Evolutionary conservation across 306 rosid species (phyloP).

Genomic region (Vicia faba): DNA sequence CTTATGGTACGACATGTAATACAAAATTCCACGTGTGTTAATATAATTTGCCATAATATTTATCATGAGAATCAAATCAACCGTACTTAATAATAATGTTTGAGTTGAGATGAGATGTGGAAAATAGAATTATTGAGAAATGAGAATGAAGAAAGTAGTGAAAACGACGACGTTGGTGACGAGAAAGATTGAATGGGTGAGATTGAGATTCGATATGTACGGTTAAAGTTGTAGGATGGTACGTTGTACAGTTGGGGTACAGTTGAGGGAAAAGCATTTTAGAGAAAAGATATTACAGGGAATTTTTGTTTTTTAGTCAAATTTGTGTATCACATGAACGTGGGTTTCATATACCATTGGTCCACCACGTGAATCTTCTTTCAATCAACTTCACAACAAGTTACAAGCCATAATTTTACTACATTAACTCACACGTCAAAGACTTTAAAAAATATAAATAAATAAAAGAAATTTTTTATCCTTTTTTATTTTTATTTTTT

Average conservation of each 20-base stretch:
- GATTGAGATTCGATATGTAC: conserved; percentile 10
- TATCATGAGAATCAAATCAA: conserved; percentile 12
- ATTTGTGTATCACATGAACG: conserved; percentile 21
- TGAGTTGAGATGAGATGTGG: conserved; percentile 17
- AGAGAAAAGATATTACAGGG: conserved; percentile 32
- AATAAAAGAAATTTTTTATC: no score
- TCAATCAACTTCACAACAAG: conserved; percentile 26
- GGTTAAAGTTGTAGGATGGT: neutral
- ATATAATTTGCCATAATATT: conserved; percentile 12
- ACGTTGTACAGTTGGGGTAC: conserved; percentile 5
- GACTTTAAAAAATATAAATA: no score
- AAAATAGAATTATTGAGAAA: conserved; percentile 30
- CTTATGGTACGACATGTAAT: neutral
- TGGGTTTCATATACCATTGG: conserved; percentile 12
- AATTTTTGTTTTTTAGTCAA: neutral
- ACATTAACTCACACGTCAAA: no score
- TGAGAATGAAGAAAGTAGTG: conserved; percentile 1
- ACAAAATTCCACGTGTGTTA: conserved; percentile 5
- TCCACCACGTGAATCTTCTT: conserved; percentile 29
- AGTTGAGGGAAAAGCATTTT: neutral
- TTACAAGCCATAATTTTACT: neutral
- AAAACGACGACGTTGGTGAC: neutral
- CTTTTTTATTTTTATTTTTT: no score
- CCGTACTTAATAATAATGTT: conserved; percentile 36
- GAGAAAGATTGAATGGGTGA: neutral